Percentiles rank a stretch among this genome's conserved stretches.
phyloP scores from a whole-genome alignment of 441 rosid species.

The Melastoma candidum region DNA sequence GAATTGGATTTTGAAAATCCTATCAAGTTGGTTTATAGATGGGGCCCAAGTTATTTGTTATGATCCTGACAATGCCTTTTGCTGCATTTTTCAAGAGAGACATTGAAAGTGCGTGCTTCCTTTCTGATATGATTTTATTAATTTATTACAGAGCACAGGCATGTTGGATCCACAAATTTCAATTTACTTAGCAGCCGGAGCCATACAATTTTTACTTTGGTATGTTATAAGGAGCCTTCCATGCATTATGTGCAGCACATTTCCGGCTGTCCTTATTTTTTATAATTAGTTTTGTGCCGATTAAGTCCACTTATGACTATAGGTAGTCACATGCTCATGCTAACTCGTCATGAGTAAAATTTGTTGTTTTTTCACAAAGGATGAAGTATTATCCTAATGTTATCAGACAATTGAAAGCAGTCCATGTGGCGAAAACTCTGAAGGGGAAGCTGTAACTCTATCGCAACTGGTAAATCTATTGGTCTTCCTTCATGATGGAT shows the following conservation, averaged over 20 bases:
- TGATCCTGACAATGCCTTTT: no score
- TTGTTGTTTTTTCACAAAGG: no score
- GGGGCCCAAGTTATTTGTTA: no score
- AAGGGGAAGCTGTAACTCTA: conserved; percentile 90
- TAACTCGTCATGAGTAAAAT: no score
- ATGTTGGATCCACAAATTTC: conserved; percentile 96
- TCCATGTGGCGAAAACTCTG: conserved; percentile 59
- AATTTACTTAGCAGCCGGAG: conserved; percentile 98
- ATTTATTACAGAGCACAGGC: conserved; percentile 78
- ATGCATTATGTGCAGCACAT: no score
- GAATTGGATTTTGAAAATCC: no score
- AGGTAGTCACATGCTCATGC: no score
- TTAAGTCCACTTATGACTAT: no score
- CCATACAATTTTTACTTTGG: conserved; percentile 98
- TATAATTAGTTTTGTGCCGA: no score
- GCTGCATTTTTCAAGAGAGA: no score
- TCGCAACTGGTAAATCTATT: conserved; percentile 82
- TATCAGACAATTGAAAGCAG: conserved; percentile 91
- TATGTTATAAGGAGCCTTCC: conserved; percentile 13
- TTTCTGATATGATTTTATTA: conserved; percentile 16
- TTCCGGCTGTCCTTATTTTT: no score
- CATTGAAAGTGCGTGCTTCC: neutral
- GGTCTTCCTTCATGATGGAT: conserved; percentile 14
- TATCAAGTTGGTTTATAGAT: no score
- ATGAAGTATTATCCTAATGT: conserved; percentile 6